Evolutionary conservation across 305 asterid species (phyloP).

Genomic region (Fraxinus paxiana): DNA sequence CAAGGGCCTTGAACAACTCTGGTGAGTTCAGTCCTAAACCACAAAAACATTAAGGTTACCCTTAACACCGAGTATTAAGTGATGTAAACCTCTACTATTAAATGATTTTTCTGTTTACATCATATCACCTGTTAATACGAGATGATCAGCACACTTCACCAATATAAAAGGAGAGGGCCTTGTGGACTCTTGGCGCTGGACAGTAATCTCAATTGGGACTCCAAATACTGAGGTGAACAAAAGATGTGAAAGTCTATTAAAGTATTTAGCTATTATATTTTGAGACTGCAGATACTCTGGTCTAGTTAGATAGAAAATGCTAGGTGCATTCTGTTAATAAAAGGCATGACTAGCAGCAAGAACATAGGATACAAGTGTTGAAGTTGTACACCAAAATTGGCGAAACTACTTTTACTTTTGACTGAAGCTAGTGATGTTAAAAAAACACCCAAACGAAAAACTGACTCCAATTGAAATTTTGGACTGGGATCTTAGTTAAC

Average conservation of each 20-base stretch:
- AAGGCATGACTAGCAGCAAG: conserved; percentile 6
- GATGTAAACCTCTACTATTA: not conserved
- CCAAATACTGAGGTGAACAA: conserved; percentile 55
- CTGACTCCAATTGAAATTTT: not conserved
- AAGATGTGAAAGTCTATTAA: conserved; percentile 1
- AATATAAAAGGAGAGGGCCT: conserved; percentile 55
- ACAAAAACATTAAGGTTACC: conserved; percentile 8
- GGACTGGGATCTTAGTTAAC: not conserved
- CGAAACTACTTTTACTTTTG: not conserved
- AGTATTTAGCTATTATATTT: conserved; percentile 3
- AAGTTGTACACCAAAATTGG: not conserved
- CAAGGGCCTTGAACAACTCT: conserved; percentile 67
- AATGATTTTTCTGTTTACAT: not conserved
- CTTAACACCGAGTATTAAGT: conserved; percentile 1
- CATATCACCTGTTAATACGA: conserved; percentile 65
- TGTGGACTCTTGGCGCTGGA: conserved; percentile 62
- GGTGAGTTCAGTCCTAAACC: conserved; percentile 59
- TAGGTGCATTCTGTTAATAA: not conserved
- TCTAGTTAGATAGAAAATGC: not conserved
- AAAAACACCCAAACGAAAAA: not conserved
- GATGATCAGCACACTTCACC: conserved; percentile 69
- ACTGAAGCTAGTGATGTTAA: not conserved
- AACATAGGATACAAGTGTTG: not conserved
- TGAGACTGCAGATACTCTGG: not conserved
- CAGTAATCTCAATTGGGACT: conserved; percentile 62